Conservation (phyloP, 2,329 filamentous ascomycete species). For the Truncatella angustata region DNA sequence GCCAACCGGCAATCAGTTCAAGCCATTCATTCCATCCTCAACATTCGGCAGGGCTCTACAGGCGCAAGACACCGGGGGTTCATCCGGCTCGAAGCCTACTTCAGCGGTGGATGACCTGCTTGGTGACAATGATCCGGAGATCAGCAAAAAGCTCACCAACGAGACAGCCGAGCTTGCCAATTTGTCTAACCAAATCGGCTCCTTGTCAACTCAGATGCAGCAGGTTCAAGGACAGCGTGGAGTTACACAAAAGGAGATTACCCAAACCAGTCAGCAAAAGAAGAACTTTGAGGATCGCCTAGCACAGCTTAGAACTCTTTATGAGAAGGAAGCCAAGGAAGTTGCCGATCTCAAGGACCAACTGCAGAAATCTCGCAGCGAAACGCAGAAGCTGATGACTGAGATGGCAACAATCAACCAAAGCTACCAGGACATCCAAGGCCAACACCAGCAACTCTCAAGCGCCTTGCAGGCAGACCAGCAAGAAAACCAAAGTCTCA, state of each 20-base stretch:
- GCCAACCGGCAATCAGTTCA: constrained; percentile 60
- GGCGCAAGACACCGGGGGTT: constrained; percentile 71
- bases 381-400: constrained; percentile 79
- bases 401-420: constrained; percentile 83
- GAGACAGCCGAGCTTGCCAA: constrained; percentile 94
- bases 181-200: constrained; percentile 91
- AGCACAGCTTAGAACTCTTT: constrained; percentile 79
- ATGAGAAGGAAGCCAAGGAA: constrained; percentile 89
- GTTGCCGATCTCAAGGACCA: constrained; percentile 84
- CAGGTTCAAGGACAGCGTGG: constrained; percentile 82
- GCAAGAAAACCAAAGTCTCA: constrained; percentile 80
- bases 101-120: constrained; percentile 76
- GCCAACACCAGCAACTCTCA: constrained; percentile 74
- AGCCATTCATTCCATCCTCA: constrained; percentile 88
- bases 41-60: constrained; percentile 85
- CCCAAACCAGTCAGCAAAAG: constrained; percentile 80
- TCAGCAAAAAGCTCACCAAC: constrained; percentile 81
- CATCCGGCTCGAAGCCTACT: constrained; percentile 41
- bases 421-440: constrained; percentile 75
- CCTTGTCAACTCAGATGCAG: constrained; percentile 89
- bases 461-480: constrained; percentile 80
- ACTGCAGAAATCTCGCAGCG: constrained; percentile 69
- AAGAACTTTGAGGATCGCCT: constrained; percentile 88
- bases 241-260: constrained; percentile 77
- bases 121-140: constrained; percentile 85